These are phyloP conservation scores for Penicillium psychrosexuale DNA, from an alignment of 2,329 filamentous ascomycete genomes.

Conservation along the genomic window DNA sequence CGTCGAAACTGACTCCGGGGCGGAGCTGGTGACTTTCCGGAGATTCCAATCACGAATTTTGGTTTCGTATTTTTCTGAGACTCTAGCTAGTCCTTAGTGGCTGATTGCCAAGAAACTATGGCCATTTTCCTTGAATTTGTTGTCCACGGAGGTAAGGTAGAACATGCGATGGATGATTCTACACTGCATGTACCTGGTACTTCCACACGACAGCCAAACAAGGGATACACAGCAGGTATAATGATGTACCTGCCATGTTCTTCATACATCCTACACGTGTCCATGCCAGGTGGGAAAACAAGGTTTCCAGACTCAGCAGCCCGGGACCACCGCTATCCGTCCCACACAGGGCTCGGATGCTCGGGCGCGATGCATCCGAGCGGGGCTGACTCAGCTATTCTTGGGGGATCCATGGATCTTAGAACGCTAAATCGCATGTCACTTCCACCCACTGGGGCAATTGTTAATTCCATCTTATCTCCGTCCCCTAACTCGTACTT, in stretches of 20 bases:
- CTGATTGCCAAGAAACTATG: background rate
- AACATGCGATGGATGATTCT: background rate
- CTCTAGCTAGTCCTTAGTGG: background rate
- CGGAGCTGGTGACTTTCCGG: background rate
- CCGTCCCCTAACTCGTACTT: background rate
- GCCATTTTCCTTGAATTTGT: too few relatives aligned
- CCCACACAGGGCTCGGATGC: background rate
- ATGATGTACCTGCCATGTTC: background rate
- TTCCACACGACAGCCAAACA: background rate
- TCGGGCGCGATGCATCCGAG: background rate
- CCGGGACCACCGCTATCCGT: background rate
- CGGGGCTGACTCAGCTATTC: background rate
- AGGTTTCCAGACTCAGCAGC: background rate
- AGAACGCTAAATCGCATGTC: background rate
- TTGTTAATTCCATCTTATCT: background rate
- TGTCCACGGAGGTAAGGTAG: background rate
- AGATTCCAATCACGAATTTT: background rate
- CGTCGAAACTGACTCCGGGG: background rate
- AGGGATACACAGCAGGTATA: background rate
- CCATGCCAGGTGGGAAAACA: background rate
- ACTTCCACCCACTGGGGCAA: background rate
- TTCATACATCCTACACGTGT: background rate
- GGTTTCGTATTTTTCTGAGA: background rate
- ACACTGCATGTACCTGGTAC: background rate
- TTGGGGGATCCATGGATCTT: background rate